phyloP scores from a whole-genome alignment of 163 green algal species.

The Chlamydomonas reinhardtii region DNA sequence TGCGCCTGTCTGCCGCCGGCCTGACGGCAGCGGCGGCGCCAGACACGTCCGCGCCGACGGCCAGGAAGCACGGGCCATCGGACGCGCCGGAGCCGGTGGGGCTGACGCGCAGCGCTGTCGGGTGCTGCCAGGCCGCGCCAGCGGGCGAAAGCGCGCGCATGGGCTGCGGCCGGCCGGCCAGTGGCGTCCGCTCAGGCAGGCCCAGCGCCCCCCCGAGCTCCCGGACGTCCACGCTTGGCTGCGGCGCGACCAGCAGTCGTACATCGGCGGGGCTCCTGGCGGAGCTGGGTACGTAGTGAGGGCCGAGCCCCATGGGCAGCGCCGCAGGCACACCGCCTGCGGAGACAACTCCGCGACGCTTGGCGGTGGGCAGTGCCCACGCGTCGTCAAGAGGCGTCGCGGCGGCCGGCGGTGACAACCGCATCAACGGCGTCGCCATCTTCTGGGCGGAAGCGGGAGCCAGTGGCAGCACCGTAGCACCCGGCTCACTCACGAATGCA shows the following conservation, averaged over 20 bases:
- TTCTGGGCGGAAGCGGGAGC: too few relatives aligned
- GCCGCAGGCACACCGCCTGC: not conserved
- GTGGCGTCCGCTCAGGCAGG: not conserved
- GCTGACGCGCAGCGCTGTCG: not conserved
- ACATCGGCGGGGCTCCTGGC: too few relatives aligned
- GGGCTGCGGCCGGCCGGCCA: not conserved
- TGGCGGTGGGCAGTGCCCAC: not conserved
- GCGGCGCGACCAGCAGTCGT: not conserved
- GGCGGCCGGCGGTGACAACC: too few relatives aligned
- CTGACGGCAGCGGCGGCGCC: not conserved
- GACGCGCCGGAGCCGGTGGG: not conserved
- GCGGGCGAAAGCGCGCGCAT: not conserved
- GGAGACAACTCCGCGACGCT: not conserved
- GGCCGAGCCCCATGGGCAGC: too few relatives aligned
- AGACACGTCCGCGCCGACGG: not conserved
- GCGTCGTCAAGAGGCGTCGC: not conserved
- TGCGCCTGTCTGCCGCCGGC: too few relatives aligned
- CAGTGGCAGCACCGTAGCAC: not conserved
- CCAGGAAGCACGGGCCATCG: not conserved
- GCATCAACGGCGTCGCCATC: not conserved
- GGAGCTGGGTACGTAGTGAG: too few relatives aligned
- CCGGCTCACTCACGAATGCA: not conserved
- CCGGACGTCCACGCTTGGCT: too few relatives aligned
- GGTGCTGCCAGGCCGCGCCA: not conserved
- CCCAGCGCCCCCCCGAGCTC: too few relatives aligned